Evolutionary conservation across 768 basidiomycete species (phyloP), one percentile per base, ranked within the genome.

Genomic region (Pulveroboletus sp.): DNA sequence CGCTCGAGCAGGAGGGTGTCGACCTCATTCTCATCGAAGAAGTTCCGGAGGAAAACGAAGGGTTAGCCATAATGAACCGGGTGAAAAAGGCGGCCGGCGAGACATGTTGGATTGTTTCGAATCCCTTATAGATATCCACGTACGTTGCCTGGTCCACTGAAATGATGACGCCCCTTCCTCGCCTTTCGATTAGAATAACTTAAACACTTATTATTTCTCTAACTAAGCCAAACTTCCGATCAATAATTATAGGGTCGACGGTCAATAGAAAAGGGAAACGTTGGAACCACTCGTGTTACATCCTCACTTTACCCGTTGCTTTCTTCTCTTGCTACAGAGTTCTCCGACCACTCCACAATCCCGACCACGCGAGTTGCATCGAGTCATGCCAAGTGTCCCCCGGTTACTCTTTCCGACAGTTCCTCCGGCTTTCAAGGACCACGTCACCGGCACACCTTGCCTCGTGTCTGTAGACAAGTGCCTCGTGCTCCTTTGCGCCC

Each of bases 21-120:
- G 84, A 91, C 60, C 60, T 83, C 44, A 95, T 98, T 55, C 64
- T 95, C 12, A 79, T 95, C 48, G 93, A 97, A 68, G 92, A 86
- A 53, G 76, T 94, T 9, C 69, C 74, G 32, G 91, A 96, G 67
- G 79, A 78, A 24, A 77, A 81, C 30, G 86, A 96, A 60, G 95
- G 95, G 0, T 69, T 96, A 24, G 95, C 95, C 6, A 80, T 97
- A 24, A 97, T 96, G 92, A 96, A 98, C 66, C 78, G 95, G 16
- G 82, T 93, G 22, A 79, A 79, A 53, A 97, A 97, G 64, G 94
- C 95, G 2, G 93, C 93, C 7, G 81, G 85, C 5, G 80, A 85
- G 42, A 59, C 57, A 10, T 51, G 53, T 31, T 73, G 72, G 70
- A 51, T 74, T 9, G 19, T 32, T 20, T 41, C 49, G 11, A 16